phyloP scores from a whole-genome alignment of 192 early-diverging fungal genomes.

The Backusella sp. region DNA sequence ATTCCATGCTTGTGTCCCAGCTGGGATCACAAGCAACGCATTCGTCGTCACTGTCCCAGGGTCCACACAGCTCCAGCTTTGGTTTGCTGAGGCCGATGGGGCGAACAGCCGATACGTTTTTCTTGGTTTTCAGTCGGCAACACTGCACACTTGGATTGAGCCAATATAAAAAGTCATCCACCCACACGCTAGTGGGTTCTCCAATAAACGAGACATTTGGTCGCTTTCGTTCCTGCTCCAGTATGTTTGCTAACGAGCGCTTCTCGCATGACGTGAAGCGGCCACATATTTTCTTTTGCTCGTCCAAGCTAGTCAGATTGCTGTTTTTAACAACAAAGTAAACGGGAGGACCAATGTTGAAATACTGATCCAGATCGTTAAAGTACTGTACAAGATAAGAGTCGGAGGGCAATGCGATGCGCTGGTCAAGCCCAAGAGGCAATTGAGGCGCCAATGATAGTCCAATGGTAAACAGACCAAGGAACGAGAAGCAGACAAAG shows the following conservation, averaged over 20 bases:
- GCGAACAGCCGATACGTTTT: neutral
- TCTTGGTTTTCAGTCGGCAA: conserved; percentile 42
- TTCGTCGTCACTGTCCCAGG: conserved; percentile 48
- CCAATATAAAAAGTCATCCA: conserved; percentile 68
- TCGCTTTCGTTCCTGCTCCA: conserved; percentile 66
- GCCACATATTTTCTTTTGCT: conserved; percentile 56
- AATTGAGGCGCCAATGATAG: conserved; percentile 47
- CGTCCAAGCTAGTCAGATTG: conserved; percentile 45
- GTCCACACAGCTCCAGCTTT: conserved; percentile 41
- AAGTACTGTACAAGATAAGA: conserved; percentile 67
- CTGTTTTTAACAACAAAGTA: conserved; percentile 58
- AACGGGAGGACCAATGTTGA: conserved; percentile 62
- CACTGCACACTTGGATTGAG: conserved; percentile 58
- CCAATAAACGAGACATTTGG: conserved; percentile 58
- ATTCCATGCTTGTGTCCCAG: conserved; percentile 58
- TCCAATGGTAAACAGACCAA: conserved; percentile 48
- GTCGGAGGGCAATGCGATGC: conserved; percentile 59
- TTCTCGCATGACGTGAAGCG: conserved; percentile 54
- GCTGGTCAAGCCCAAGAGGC: conserved; percentile 61
- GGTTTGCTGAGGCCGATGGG: neutral
- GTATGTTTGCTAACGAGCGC: conserved; percentile 52
- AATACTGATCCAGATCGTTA: conserved; percentile 58
- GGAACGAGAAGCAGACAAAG: conserved; percentile 44
- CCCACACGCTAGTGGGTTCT: conserved; percentile 59
- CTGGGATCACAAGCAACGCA: conserved; percentile 47